phyloP scores from a whole-genome alignment of 2,329 filamentous ascomycete species.

The Colletotrichum sp. region DNA sequence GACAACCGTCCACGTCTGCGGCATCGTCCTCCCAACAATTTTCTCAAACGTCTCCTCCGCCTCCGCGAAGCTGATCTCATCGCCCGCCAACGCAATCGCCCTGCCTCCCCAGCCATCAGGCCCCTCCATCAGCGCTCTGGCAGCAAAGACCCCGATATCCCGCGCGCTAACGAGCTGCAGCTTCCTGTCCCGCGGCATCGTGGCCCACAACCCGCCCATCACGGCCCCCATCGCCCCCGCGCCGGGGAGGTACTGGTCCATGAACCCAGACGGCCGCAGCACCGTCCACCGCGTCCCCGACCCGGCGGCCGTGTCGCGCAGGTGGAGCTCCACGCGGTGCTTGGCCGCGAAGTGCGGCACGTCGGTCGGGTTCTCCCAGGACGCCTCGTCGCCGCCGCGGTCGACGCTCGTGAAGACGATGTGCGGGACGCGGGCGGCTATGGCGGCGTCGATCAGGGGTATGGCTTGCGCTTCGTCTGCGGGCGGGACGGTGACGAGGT shows the following conservation, averaged over 20 bases:
- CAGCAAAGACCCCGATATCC: conserved; percentile 26
- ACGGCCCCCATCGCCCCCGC: conserved; percentile 26
- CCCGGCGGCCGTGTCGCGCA: conserved; percentile 1
- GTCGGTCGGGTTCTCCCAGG: conserved; percentile 21
- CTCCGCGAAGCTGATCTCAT: conserved; percentile 17
- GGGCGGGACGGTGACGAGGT: conserved; percentile 31
- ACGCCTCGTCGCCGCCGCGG: conserved; percentile 25
- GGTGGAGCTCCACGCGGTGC: conserved; percentile 20
- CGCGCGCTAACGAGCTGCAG: conserved; percentile 30
- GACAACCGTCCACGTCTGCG: conserved; percentile 2
- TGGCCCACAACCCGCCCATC: conserved; percentile 28
- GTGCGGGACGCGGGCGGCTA: conserved; percentile 20
- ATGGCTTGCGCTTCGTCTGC: conserved; percentile 27
- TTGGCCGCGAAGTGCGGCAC: conserved; percentile 27
- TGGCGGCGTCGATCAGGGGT: conserved; percentile 27
- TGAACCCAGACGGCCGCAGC: conserved; percentile 29
- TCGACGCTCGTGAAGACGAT: conserved; percentile 34
- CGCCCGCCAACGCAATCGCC: conserved; percentile 16
- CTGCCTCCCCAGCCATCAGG: conserved; percentile 8
- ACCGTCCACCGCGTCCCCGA: conserved; percentile 26
- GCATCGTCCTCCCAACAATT: not conserved
- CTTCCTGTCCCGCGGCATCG: conserved; percentile 25
- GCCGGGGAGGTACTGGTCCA: conserved; percentile 28
- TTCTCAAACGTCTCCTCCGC: not conserved
- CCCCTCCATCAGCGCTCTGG: conserved; percentile 1